Evolutionary conservation across 305 asterid genomes (phyloP).

Genomic region (Rubia balearica): DNA sequence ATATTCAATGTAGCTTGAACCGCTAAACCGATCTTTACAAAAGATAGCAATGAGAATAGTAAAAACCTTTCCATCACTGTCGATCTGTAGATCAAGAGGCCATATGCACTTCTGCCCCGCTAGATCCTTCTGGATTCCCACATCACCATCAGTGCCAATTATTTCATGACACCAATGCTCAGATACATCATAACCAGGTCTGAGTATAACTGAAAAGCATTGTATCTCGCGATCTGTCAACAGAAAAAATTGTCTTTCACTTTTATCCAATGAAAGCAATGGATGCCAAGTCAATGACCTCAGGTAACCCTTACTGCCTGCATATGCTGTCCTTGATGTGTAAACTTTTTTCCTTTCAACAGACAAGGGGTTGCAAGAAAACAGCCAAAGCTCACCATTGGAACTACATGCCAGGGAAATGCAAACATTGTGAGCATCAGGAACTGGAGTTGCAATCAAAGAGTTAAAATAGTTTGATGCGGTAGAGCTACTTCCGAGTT

Average conservation of each 20-base stretch:
- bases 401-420: conserved; percentile 76
- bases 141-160: conserved; percentile 66
- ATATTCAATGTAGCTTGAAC: conserved; percentile 92
- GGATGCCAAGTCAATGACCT: conserved; percentile 83
- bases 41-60: conserved; percentile 80
- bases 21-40: conserved; percentile 77
- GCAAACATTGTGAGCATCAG: conserved; percentile 39
- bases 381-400: conserved; percentile 65
- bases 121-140: conserved; percentile 82
- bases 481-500: conserved; percentile 29
- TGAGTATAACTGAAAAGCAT: conserved; percentile 51
- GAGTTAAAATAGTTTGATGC: conserved; percentile 47
- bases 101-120: conserved; percentile 88
- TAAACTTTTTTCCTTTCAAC: conserved; percentile 41
- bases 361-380: conserved; percentile 50
- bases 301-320: conserved; percentile 64
- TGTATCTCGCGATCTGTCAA: conserved; percentile 71
- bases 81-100: conserved; percentile 85
- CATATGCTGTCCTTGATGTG: conserved; percentile 26
- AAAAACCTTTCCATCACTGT: conserved; percentile 67
- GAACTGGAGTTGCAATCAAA: conserved; percentile 64
- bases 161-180: conserved; percentile 84
- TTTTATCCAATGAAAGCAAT: conserved; percentile 31
- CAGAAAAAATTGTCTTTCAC: conserved; percentile 60
- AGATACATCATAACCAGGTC: conserved; percentile 38